Conservation (phyloP, 208 protist genomes). For the Trypanosoma congolense region DNA sequence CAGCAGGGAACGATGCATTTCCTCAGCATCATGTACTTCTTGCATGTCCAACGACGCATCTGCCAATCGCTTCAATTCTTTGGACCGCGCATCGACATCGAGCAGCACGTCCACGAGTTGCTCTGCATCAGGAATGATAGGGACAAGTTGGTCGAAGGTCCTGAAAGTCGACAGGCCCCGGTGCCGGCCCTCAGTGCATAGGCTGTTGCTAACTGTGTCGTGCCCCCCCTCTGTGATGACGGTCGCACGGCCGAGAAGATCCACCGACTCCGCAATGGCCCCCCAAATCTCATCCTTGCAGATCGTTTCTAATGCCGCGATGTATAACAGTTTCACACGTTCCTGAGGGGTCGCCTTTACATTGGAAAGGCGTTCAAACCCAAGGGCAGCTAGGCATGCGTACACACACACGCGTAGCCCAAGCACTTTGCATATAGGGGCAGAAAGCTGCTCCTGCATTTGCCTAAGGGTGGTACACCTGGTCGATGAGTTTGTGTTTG, state of each 20-base stretch:
- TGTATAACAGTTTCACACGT: constrained; percentile 48
- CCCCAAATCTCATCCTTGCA: constrained; percentile 71
- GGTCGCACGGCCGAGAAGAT: constrained; percentile 14
- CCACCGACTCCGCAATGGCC: constrained; percentile 55
- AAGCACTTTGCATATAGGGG: constrained; percentile 26
- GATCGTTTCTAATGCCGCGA: constrained; percentile 63
- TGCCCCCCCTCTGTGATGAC: background rate
- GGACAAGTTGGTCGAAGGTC: background rate
- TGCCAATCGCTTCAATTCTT: constrained; percentile 7
- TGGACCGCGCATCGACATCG: constrained; percentile 19
- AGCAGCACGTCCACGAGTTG: constrained; percentile 17
- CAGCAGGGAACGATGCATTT: constrained; percentile 14
- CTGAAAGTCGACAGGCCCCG: background rate
- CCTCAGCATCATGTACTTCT: constrained; percentile 10
- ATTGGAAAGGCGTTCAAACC: constrained; percentile 21
- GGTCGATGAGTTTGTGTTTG: background rate
- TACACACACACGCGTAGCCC: constrained; percentile 61
- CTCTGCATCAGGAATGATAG: constrained; percentile 18
- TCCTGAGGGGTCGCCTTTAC: constrained; percentile 45
- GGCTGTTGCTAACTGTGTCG: background rate
- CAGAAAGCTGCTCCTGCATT: constrained; percentile 11
- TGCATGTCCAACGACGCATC: constrained; percentile 7
- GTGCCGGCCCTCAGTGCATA: background rate
- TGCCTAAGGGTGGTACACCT: background rate
- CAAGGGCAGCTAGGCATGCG: constrained; percentile 47